These are phyloP conservation scores for Aspergillus brasiliensis DNA, from an alignment of 2,329 filamentous ascomycete species.

Conservation along the genomic window DNA sequence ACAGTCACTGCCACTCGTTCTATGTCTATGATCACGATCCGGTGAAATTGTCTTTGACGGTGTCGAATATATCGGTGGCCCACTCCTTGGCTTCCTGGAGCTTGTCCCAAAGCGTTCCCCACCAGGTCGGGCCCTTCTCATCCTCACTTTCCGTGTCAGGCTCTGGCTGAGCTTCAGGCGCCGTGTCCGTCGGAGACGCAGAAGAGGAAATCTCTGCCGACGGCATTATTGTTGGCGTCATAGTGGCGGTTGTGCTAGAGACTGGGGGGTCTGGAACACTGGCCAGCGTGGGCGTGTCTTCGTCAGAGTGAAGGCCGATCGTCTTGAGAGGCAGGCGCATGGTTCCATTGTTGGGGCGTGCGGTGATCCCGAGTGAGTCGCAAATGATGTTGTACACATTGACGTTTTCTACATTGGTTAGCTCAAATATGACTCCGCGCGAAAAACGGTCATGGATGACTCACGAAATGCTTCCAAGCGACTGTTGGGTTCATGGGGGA, in stretches of 20 bases:
- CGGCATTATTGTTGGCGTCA: not conserved
- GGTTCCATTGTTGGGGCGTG: conserved; percentile 84
- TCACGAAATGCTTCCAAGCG: conserved; percentile 79
- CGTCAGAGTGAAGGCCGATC: conserved; percentile 49
- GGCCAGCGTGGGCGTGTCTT: conserved; percentile 33
- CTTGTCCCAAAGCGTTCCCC: conserved; percentile 37
- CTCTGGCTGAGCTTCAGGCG: not conserved
- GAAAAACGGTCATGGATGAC: conserved; percentile 31
- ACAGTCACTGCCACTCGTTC: not conserved
- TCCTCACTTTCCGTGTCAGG: conserved; percentile 22
- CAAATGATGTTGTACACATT: conserved; percentile 95
- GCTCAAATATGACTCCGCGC: not conserved
- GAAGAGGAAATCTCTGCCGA: not conserved
- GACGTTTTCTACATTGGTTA: conserved; percentile 69
- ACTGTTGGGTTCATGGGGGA: conserved; percentile 81
- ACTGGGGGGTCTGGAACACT: conserved; percentile 37
- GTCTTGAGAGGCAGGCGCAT: conserved; percentile 55
- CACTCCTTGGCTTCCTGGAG: conserved; percentile 40
- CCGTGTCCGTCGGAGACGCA: not conserved
- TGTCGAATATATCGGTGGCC: conserved; percentile 35
- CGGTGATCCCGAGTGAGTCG: conserved; percentile 75
- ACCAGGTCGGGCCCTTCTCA: conserved; percentile 31
- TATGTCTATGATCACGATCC: conserved; percentile 9
- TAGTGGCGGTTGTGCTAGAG: conserved; percentile 8
- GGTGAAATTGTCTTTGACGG: conserved; percentile 31